These are phyloP conservation scores for Lactarius akahatsu DNA, from an alignment of 768 basidiomycete species.

Conservation along the genomic window DNA sequence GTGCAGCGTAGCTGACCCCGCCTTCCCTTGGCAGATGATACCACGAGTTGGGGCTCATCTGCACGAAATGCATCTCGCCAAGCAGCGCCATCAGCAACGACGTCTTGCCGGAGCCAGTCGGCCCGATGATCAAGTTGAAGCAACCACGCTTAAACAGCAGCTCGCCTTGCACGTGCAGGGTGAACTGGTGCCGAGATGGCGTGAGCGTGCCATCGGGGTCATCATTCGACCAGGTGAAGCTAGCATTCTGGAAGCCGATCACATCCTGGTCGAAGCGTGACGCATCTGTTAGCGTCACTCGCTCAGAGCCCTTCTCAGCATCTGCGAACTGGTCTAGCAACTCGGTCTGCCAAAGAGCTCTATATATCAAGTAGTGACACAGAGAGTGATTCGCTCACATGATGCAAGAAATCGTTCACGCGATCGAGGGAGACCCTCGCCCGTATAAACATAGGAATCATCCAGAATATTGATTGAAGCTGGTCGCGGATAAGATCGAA, in stretches of 20 bases:
- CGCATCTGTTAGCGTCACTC: slow-evolving; percentile 23
- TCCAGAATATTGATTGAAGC: slow-evolving; percentile 31
- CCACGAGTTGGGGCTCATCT: slow-evolving; percentile 53
- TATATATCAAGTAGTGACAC: slow-evolving; percentile 36
- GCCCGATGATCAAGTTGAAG: slow-evolving; percentile 60
- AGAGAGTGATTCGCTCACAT: slow-evolving; percentile 26
- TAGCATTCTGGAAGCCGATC: slow-evolving; percentile 54
- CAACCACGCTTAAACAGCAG: slow-evolving; percentile 51
- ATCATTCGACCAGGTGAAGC: slow-evolving; percentile 53
- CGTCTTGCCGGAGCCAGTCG: slow-evolving; percentile 61
- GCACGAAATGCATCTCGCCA: slow-evolving; percentile 66
- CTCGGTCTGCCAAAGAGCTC: slow-evolving; percentile 33
- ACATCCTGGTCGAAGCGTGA: slow-evolving; percentile 23
- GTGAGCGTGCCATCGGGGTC: slow-evolving; percentile 37
- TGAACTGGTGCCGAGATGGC: slow-evolving; percentile 48
- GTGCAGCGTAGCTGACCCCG: slow-evolving; percentile 78
- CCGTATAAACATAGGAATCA: slow-evolving; percentile 31
- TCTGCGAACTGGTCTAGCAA: slow-evolving; percentile 35
- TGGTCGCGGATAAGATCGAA: slow-evolving; percentile 43
- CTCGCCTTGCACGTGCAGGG: slow-evolving; percentile 50
- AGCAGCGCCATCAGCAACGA: slow-evolving; percentile 64
- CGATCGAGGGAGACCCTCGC: slow-evolving; percentile 44
- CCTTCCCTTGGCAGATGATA: slow-evolving; percentile 65
- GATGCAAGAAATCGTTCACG: slow-evolving; percentile 41
- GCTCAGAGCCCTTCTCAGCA: slow-evolving; percentile 18